phyloP scores from a whole-genome alignment of 1,284 basidiomycete species.

The Anthracocystis panici-leucophaei region DNA sequence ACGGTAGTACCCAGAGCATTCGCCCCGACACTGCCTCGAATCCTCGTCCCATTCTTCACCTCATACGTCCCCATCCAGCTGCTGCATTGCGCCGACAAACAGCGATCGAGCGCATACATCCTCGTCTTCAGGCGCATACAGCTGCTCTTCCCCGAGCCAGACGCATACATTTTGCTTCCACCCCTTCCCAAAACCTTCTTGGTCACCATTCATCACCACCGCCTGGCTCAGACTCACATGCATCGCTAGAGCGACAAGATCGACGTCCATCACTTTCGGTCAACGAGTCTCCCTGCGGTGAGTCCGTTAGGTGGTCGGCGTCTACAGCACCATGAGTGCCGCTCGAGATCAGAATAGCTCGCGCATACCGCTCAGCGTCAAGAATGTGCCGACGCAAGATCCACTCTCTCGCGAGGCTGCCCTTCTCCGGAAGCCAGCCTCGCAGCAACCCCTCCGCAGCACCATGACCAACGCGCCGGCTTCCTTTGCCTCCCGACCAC shows the following conservation, averaged over 20 bases:
- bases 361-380: constrained; percentile 51
- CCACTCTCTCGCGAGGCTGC: constrained; percentile 17
- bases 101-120: constrained; percentile 21
- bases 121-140: constrained; percentile 16
- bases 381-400: constrained; percentile 42
- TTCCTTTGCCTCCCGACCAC: constrained; percentile 26
- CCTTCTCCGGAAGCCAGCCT: constrained; percentile 28
- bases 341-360: constrained; percentile 31
- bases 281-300: constrained; percentile 2
- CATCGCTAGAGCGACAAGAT: constrained; percentile 8
- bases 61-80: not conserved
- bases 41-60: not conserved
- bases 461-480: not conserved
- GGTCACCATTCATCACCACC: not conserved
- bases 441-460: constrained; percentile 20
- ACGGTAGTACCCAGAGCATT: not conserved
- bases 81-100: not conserved
- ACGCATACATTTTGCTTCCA: constrained; percentile 15
- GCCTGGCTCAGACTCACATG: constrained; percentile 14
- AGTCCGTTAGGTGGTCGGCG: constrained; percentile 8
- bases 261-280: constrained; percentile 16
- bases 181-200: not conserved
- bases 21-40: not conserved
- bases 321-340: constrained; percentile 31
- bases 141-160: not conserved